Percentiles rank a stretch among this genome's conserved stretches.
phyloP scores from a whole-genome alignment of 2,329 filamentous ascomycete species.

The Monosporascus sp. region DNA sequence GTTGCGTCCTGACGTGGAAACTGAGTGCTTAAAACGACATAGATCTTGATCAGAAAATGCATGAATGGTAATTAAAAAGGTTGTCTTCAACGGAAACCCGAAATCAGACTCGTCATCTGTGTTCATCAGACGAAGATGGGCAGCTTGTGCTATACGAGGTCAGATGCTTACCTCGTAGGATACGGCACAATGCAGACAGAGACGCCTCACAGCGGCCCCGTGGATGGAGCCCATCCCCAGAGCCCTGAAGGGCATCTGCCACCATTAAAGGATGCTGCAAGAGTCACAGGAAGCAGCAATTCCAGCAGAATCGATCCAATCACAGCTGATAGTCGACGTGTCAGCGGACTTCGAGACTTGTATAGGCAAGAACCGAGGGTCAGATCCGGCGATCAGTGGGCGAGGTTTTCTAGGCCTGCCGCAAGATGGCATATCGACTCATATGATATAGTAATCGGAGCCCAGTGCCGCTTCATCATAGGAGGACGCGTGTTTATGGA shows the following conservation, averaged over 20 bases:
- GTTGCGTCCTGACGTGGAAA: background rate
- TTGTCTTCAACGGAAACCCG: slow-evolving; percentile 58
- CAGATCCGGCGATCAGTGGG: slow-evolving; percentile 66
- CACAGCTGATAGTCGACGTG: background rate
- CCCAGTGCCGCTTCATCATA: slow-evolving; percentile 96
- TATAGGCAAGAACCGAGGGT: background rate
- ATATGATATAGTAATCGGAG: slow-evolving; percentile 67
- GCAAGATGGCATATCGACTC: slow-evolving; percentile 86
- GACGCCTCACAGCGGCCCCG: no score
- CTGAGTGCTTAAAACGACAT: slow-evolving; percentile 2
- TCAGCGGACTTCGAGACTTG: background rate
- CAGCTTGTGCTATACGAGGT: slow-evolving; percentile 4
- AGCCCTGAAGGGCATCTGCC: no score
- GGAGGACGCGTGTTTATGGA: slow-evolving; percentile 21
- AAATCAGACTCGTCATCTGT: slow-evolving; percentile 63
- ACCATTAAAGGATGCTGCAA: no score
- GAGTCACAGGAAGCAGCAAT: no score
- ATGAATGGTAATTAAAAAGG: slow-evolving; percentile 55
- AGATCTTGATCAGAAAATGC: slow-evolving; percentile 28
- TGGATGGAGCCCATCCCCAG: no score
- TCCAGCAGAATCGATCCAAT: background rate
- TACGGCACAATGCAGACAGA: no score
- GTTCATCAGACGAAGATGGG: slow-evolving; percentile 33
- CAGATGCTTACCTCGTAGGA: background rate
- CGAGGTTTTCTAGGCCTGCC: slow-evolving; percentile 99